Conservation (phyloP, 1,284 basidiomycete species). For the Kalmanozyma brasiliensis region DNA sequence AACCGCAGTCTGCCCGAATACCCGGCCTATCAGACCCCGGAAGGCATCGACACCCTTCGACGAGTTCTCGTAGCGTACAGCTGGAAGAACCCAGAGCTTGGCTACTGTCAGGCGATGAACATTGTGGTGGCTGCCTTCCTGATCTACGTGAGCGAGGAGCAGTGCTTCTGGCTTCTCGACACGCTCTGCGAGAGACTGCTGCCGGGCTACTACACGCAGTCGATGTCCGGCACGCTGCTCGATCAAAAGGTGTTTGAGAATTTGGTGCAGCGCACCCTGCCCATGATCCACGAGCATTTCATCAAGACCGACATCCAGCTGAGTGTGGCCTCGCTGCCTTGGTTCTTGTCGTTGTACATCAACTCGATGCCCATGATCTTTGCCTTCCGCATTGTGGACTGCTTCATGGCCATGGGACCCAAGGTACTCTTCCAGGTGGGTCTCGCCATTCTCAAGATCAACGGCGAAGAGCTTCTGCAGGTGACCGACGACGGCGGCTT, state of each 20-base stretch:
- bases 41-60: constrained; percentile 74
- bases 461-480: constrained; percentile 91
- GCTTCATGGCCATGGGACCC: constrained; percentile 98
- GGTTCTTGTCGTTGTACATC: constrained; percentile 91
- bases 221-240: constrained; percentile 97
- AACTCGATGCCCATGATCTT: constrained; percentile 99
- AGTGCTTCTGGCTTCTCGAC: constrained; percentile 96
- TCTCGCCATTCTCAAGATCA: constrained; percentile 95
- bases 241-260: constrained; percentile 98
- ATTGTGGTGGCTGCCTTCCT: constrained; percentile 87
- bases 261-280: constrained; percentile 80
- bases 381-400: constrained; percentile 97
- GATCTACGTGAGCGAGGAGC: constrained; percentile 99
- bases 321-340: constrained; percentile 94
- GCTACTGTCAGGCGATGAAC: constrained; percentile 70
- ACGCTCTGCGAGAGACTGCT: constrained; percentile 93
- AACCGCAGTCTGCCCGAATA: constrained; percentile 74
- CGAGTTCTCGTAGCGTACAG: constrained; percentile 96
- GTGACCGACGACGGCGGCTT: constrained; percentile 98
- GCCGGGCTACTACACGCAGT: constrained; percentile 97
- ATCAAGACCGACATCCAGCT: constrained; percentile 91
- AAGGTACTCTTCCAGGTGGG: constrained; percentile 98
- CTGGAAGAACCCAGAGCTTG: constrained; percentile 89
- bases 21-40: constrained; percentile 60
- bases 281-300: constrained; percentile 93